Conservation (phyloP, 2,329 filamentous ascomycete genomes). For the Dryadomyces quercus-mongolicae region DNA sequence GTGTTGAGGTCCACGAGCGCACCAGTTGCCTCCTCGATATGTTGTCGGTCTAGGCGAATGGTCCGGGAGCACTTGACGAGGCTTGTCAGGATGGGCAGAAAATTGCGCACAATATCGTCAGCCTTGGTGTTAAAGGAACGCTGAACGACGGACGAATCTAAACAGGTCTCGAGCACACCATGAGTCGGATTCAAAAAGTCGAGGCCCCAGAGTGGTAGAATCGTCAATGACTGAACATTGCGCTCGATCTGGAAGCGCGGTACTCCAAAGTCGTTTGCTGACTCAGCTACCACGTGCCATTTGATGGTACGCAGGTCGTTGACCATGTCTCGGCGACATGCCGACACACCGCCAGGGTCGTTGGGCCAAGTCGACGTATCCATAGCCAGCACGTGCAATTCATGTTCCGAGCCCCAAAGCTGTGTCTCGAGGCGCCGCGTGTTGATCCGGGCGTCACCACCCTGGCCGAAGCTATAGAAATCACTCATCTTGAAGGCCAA, state of each 20-base stretch:
- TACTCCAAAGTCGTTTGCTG: constrained; percentile 41
- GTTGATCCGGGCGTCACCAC: constrained; percentile 22
- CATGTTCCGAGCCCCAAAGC: constrained; percentile 28
- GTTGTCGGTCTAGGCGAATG: constrained; percentile 24
- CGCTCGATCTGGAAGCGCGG: constrained; percentile 42
- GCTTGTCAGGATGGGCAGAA: constrained; percentile 30
- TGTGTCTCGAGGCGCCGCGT: constrained; percentile 20
- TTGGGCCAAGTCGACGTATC: constrained; percentile 38
- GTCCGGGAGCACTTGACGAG: constrained; percentile 33
- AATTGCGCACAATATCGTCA: constrained; percentile 29
- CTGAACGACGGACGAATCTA: constrained; percentile 35
- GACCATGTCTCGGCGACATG: constrained; percentile 41
- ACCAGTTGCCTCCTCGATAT: constrained; percentile 30
- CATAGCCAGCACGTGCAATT: constrained; percentile 30
- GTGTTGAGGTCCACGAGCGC: constrained; percentile 33
- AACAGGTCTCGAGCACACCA: constrained; percentile 39
- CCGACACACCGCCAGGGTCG: constrained; percentile 40
- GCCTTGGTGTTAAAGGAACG: constrained; percentile 22
- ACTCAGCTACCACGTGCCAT: constrained; percentile 42
- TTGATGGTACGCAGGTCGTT: constrained; percentile 39
- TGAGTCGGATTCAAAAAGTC: constrained; percentile 39
- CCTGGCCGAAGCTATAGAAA: constrained; percentile 23
- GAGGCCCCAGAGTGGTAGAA: constrained; percentile 41
- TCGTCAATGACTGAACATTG: constrained; percentile 40
- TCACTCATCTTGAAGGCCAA: constrained; percentile 24